Conservation (phyloP, 768 basidiomycete genomes). For the Pisolithus tinctorius region DNA sequence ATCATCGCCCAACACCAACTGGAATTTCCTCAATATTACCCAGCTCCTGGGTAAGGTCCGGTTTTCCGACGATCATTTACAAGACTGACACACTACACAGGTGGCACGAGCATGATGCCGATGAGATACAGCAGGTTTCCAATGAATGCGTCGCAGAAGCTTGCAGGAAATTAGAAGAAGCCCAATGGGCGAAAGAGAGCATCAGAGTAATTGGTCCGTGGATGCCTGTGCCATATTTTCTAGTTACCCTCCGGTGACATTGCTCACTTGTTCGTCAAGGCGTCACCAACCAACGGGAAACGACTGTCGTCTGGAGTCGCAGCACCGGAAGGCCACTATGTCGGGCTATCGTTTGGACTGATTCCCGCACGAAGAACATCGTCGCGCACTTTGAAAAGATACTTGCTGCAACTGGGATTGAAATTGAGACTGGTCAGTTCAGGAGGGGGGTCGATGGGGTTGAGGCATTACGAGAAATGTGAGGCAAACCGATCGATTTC, state of each 20-base stretch:
- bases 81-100: slow-evolving; percentile 28
- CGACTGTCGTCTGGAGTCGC: slow-evolving; percentile 88
- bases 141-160: slow-evolving; percentile 71
- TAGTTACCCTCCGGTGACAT: not conserved
- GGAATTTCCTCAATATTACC: slow-evolving; percentile 93
- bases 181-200: slow-evolving; percentile 74
- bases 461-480: slow-evolving; percentile 63
- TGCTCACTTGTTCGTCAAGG: slow-evolving; percentile 36
- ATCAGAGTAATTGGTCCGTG: slow-evolving; percentile 86
- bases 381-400: slow-evolving; percentile 77
- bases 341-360: slow-evolving; percentile 93
- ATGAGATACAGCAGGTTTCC: slow-evolving; percentile 71
- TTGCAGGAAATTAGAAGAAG: slow-evolving; percentile 59
- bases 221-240: not conserved
- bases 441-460: slow-evolving; percentile 67
- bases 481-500: slow-evolving; percentile 21
- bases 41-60: slow-evolving; percentile 63
- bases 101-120: slow-evolving; percentile 94
- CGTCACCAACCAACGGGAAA: slow-evolving; percentile 97
- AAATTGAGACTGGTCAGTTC: slow-evolving; percentile 57
- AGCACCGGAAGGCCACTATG: slow-evolving; percentile 85
- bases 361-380: slow-evolving; percentile 82
- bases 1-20: slow-evolving; percentile 85
- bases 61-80: not conserved
- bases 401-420: slow-evolving; percentile 66